Base-by-base conservation (phyloP, 306 rosid genomes). In the Glycyrrhiza uralensis region DNA sequence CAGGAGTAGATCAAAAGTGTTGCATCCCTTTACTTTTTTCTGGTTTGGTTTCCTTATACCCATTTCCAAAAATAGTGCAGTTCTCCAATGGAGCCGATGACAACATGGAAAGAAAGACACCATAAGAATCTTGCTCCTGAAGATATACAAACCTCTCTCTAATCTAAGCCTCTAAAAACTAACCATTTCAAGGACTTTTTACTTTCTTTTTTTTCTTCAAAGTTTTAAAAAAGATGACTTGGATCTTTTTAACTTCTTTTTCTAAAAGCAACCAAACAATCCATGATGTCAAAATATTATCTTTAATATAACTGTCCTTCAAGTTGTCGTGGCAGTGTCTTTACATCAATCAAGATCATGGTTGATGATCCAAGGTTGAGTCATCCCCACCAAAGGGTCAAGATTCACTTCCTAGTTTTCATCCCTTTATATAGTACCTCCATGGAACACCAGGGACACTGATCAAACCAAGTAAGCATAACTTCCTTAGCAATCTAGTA, bases 191-290 rank as follows among this genome's bases (percentile, higher is more conserved):
- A 23, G 50, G n/a, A 15, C 33, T n/a, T 24, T 33, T 46, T 26
- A n/a, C n/a, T n/a, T n/a, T n/a, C n/a, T n/a, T n/a, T n/a, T n/a
- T n/a, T n/a, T n/a, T n/a, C n/a, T 15, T 24, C 46, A 4, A 7
- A 10, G 14, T 69, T 36, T 18, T 38, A 3, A 3, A 55, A 41
- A 76, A 66, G 56, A 0, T 58, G 60, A 47, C 4, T 68, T 24
- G 41, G 33, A 50, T 62, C 23, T 63, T 26, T 51, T 20, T 26
- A 14, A 30, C 45, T 35, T 26, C 24, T 60, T 76, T 67, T 47
- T 46, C 76, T 66, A 45, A 76, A 76, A 67, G 62, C 69, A 68
- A 23, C 64, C 66, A 75, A 52, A 51, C 79, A 75, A 4, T 50
- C 65, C 72, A 74, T 36, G 65, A 15, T 19, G 45, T 63, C 15